Evolutionary conservation across 1,284 basidiomycete genomes (phyloP).

Genomic region (Cutaneotrichosporon cutaneum): DNA sequence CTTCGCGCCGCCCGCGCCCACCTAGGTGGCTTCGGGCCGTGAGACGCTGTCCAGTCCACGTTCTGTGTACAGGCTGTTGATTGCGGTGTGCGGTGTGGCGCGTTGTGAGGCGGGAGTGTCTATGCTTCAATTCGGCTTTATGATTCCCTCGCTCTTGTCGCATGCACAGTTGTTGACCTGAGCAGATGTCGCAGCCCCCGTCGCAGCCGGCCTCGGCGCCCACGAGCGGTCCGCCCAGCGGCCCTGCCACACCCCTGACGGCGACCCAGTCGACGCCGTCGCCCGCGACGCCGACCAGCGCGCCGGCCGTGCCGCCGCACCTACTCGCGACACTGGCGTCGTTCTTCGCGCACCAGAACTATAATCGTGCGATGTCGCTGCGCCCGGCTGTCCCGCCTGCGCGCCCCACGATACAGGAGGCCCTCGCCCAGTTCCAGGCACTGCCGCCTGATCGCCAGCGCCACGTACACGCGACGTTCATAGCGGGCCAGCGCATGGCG

Average conservation of each 20-base stretch:
- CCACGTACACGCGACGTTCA: conserved; percentile 20
- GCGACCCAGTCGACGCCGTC: background rate
- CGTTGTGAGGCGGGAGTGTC: conserved; percentile 29
- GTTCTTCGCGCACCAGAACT: conserved; percentile 15
- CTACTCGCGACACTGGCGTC: conserved; percentile 11
- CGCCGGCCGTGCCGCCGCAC: conserved; percentile 2
- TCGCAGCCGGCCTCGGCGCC: conserved; percentile 3
- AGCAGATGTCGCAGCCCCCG: conserved; percentile 31
- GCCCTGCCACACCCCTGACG: background rate
- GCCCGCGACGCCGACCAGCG: background rate
- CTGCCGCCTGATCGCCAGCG: conserved; percentile 24
- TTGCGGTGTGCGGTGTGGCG: conserved; percentile 30
- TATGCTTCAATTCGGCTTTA: conserved; percentile 51
- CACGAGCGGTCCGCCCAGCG: background rate
- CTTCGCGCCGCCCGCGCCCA: conserved; percentile 26
- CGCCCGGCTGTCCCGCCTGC: background rate
- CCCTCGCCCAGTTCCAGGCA: conserved; percentile 9
- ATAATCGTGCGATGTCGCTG: background rate
- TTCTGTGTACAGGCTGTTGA: conserved; percentile 33
- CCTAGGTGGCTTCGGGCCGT: conserved; percentile 32
- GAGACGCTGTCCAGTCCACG: conserved; percentile 25
- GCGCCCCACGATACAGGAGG: background rate
- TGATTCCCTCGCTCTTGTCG: conserved; percentile 31
- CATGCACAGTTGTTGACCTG: conserved; percentile 14
- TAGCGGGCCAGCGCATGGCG: conserved; percentile 16